These are phyloP conservation scores for Gaillardinia entomophila DNA, from an alignment of 805 yeast species.

Conservation along the genomic window DNA sequence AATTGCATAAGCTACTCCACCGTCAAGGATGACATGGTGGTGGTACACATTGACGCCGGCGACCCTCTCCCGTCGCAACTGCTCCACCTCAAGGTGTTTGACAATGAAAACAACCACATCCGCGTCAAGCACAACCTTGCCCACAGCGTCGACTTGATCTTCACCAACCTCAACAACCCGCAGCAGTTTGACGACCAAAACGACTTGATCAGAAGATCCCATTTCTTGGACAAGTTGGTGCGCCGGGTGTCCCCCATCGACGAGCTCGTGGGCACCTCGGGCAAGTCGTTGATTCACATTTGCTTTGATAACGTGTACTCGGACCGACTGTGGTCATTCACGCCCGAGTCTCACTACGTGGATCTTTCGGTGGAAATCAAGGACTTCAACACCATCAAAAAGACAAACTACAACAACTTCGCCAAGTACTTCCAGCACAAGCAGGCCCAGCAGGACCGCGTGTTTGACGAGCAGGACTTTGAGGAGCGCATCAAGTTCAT, in stretches of 20 bases:
- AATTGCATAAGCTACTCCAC: conserved; percentile 34
- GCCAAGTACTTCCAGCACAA: conserved; percentile 28
- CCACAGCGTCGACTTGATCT: conserved; percentile 26
- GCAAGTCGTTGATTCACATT: conserved; percentile 25
- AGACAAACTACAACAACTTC: conserved; percentile 30
- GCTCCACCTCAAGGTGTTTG: conserved; percentile 32
- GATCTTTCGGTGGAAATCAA: conserved; percentile 30
- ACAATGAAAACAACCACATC: conserved; percentile 29
- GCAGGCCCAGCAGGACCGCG: conserved; percentile 1
- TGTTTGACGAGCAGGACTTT: conserved; percentile 26
- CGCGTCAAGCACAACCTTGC: conserved; percentile 25
- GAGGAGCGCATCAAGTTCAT: conserved; percentile 23
- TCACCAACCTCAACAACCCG: conserved; percentile 32
- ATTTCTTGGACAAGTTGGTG: conserved; percentile 4
- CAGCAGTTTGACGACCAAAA: conserved; percentile 6
- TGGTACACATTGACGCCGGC: conserved; percentile 27
- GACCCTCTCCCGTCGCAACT: conserved; percentile 25
- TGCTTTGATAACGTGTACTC: conserved; percentile 38
- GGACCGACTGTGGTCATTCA: conserved; percentile 39
- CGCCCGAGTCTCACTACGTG: conserved; percentile 25
- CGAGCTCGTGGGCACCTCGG: conserved; percentile 14
- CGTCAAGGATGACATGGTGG: conserved; percentile 30
- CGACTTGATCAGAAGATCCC: conserved; percentile 3
- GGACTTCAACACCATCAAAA: conserved; percentile 25
- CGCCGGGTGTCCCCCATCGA: conserved; percentile 2